A percentile compares a stretch with the other conserved stretches of the same genome.
Conservation (phyloP, 768 basidiomycete genomes). For the Galerina marginata region DNA sequence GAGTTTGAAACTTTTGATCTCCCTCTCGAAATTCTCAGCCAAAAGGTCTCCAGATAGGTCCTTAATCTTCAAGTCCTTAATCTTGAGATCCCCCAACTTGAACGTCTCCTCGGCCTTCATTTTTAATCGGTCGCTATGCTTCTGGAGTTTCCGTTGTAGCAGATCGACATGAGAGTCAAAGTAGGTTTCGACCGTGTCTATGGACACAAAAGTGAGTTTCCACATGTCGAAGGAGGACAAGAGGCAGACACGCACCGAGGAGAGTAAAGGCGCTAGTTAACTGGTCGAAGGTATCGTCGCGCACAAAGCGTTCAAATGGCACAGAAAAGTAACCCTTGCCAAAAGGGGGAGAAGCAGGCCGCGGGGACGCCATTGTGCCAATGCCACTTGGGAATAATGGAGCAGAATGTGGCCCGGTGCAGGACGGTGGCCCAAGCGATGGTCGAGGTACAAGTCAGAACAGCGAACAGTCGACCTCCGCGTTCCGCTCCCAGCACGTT, state of each 20-base stretch:
- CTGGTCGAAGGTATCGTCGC: slow-evolving; percentile 73
- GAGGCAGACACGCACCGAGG: slow-evolving; percentile 59
- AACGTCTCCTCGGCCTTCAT: slow-evolving; percentile 81
- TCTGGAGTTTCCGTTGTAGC: slow-evolving; percentile 83
- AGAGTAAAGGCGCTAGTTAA: slow-evolving; percentile 86
- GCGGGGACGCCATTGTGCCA: slow-evolving; percentile 41
- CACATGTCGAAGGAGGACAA: slow-evolving; percentile 26
- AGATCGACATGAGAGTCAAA: slow-evolving; percentile 91
- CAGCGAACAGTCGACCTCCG: not conserved
- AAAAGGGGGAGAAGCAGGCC: slow-evolving; percentile 50
- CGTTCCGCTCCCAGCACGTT: slow-evolving; percentile 6
- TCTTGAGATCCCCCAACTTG: slow-evolving; percentile 71
- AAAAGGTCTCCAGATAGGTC: slow-evolving; percentile 66
- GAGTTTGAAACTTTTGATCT: slow-evolving; percentile 84
- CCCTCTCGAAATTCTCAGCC: slow-evolving; percentile 82
- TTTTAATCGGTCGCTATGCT: slow-evolving; percentile 85
- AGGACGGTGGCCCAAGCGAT: not conserved
- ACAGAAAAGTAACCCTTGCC: slow-evolving; percentile 64
- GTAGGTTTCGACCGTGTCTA: slow-evolving; percentile 94
- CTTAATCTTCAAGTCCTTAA: slow-evolving; percentile 64
- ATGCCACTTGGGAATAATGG: not conserved
- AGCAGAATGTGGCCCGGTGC: not conserved
- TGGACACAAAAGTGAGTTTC: slow-evolving; percentile 22
- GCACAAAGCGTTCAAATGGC: slow-evolving; percentile 74
- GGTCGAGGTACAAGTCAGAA: slow-evolving; percentile 4